Evolutionary conservation across 352 stramenopile genomes (phyloP), one percentile per base, ranked within the genome.

Genomic region (Globisporangium mamillatum): DNA sequence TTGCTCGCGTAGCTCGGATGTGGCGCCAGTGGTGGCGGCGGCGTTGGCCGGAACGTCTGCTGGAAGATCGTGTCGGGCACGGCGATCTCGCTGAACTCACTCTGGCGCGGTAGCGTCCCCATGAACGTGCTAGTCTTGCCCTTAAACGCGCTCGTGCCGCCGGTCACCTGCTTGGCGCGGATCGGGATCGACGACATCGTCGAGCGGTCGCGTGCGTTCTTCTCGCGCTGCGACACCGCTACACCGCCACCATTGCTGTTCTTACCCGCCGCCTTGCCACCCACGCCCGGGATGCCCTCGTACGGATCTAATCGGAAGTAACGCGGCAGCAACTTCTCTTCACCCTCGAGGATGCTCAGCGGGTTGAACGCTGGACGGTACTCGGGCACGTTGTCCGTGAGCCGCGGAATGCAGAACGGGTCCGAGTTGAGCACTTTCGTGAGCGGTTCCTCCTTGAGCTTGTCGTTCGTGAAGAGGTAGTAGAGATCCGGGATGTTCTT

Each of bases 311-410:
- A 67, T 4, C 74, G 63, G 63, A 91, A 90, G 48, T 89, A 84
- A 1, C 79, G 74, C 7, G 85, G 85, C 58, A 93, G 67, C n/a
- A 93, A 70, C 70, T 88, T 79, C 63, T 91, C 83, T 68, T 91
- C 85, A 22, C 73, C 75, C 29, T 87, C 69, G 25, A 93, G 78
- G 63, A 93, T 91, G 60, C 77, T 90, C 50, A 90, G 63, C 53
- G 85, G 83, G 64, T 93, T 93, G 66, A 91, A 84, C 60, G 73
- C 77, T 0, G 85, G 85, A 0, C 82, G 76, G 71, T 93, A 93
- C 59, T 87, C 82, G 14, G 71, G 62, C 46, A 91, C 85, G 66
- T 90, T 90, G 75, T 93, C 85, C 18, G 85, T 89, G 29, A 86
- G 77, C 32, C 85, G 74, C 20, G 85, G 85, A 68, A 93, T 93